These are phyloP conservation scores for Didymella pomorum DNA, from an alignment of 2,329 filamentous ascomycete species.

Conservation along the genomic window DNA sequence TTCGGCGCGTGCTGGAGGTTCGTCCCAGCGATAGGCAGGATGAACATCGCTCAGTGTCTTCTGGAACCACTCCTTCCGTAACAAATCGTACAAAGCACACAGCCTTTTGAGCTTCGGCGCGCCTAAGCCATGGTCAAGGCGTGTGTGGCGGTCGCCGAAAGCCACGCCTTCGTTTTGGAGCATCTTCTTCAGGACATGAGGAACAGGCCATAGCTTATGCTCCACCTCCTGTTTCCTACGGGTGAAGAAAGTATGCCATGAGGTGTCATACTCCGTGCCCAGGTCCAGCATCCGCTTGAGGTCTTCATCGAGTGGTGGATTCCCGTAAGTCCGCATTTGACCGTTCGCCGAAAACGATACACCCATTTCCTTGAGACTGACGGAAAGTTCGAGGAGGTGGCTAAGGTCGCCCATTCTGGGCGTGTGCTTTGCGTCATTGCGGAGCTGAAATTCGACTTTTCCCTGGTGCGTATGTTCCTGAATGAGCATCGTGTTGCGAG, in stretches of 20 bases:
- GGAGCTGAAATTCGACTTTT: background rate
- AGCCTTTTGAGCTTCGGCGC: background rate
- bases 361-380: conserved; percentile 20
- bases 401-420: background rate
- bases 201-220: conserved; percentile 2
- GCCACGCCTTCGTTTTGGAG: conserved; percentile 21
- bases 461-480: background rate
- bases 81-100: background rate
- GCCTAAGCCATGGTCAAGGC: conserved; percentile 2
- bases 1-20: background rate
- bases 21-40: background rate
- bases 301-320: conserved; percentile 9
- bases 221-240: background rate
- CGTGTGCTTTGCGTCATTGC: background rate
- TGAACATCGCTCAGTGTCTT: conserved; percentile 3
- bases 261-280: conserved; percentile 19
- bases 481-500: background rate
- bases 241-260: conserved; percentile 19
- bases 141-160: conserved; percentile 14
- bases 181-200: conserved; percentile 13
- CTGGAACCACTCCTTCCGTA: background rate
- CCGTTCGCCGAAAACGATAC: conserved; percentile 13
- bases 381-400: conserved; percentile 1
- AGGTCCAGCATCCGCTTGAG: conserved; percentile 22
- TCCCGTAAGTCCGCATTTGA: conserved; percentile 21